Evolutionary conservation across 164 flowering plant species (phyloP), one percentile per base, ranked within the genome.

Genomic region (Berberis vulgaris): DNA sequence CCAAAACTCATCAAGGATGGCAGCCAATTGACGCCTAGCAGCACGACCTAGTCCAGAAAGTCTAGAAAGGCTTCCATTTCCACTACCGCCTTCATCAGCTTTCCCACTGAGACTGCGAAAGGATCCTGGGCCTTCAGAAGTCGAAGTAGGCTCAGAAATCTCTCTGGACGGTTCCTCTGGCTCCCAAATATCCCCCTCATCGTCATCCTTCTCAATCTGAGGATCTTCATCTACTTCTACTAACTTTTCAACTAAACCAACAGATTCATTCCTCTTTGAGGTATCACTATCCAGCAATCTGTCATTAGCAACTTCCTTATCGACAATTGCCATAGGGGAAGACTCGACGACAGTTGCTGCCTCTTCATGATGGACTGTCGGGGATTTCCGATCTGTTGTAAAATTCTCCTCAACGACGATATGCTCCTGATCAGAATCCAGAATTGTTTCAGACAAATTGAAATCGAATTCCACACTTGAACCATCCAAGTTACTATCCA

Each of bases 1-100:
- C 99, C 99, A 94, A 75, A 91, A 95, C 55, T 89, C 97, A 73
- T 95, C 94, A 65, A 95, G 97, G 69, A 80, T 72, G 9, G 77
- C 67, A 69, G 97, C 85, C 64, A 95, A 73, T 57, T 89, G 92
- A 11, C 92, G 90, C 64, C 99, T 81, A 43, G 89, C 94, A 50
- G 96, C 90, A 74, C 99, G 96, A 12, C 97, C 97, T 74, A 94
- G 77, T 45, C 99, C 99, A 43, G 90, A 84, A 66, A 91, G 69
- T 79, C 91, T 85, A 41, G 99, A 91, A 62, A 91, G 96, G 68
- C 97, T 95, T 61, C 91, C 99, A 50, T 81, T 67, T 43, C 95
- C 87, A 73, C 57, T 82, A 39, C 88, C 84, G 13, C 83, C 77
- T 12, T 95, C 99, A 62, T 95, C 99, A 64, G 74, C 73, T 81